Conservation (phyloP, 805 yeast species). For the Lipomyces oligophaga region DNA sequence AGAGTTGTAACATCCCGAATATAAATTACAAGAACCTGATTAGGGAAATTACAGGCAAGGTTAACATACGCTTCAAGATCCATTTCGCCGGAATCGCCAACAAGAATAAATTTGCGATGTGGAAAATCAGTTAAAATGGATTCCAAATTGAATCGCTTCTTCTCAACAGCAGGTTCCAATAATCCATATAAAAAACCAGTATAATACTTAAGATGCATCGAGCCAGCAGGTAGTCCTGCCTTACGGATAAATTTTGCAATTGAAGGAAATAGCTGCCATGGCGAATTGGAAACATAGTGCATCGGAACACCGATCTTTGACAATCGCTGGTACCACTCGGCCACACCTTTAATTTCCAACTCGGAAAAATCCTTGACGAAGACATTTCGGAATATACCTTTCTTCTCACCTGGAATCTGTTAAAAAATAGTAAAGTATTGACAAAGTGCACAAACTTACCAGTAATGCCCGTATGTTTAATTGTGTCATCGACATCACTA, state of each 20-base stretch:
- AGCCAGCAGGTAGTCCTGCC: conserved; percentile 67
- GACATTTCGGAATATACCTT: conserved; percentile 74
- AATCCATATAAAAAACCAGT: conserved; percentile 74
- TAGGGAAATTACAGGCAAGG: conserved; percentile 58
- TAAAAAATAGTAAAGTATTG: not conserved
- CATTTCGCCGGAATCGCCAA: conserved; percentile 95
- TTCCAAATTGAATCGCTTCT: conserved; percentile 64
- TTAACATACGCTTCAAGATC: conserved; percentile 88
- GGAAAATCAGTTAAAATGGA: conserved; percentile 72
- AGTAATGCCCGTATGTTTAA: conserved; percentile 82
- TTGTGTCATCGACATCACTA: conserved; percentile 92
- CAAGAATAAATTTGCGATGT: conserved; percentile 66
- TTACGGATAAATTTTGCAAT: conserved; percentile 54
- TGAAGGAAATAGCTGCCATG: conserved; percentile 77
- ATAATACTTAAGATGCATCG: conserved; percentile 84
- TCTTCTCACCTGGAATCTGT: conserved; percentile 49
- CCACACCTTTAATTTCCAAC: conserved; percentile 73
- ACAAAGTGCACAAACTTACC: conserved; percentile 41
- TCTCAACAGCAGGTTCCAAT: conserved; percentile 80
- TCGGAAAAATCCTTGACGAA: conserved; percentile 60
- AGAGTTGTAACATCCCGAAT: conserved; percentile 63
- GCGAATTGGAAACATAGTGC: conserved; percentile 94
- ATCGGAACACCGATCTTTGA: conserved; percentile 52
- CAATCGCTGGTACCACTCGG: conserved; percentile 64
- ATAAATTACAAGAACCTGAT: conserved; percentile 66